Conservation (phyloP, 129 eudicot species). For the Gnaphalium uliginosum region DNA sequence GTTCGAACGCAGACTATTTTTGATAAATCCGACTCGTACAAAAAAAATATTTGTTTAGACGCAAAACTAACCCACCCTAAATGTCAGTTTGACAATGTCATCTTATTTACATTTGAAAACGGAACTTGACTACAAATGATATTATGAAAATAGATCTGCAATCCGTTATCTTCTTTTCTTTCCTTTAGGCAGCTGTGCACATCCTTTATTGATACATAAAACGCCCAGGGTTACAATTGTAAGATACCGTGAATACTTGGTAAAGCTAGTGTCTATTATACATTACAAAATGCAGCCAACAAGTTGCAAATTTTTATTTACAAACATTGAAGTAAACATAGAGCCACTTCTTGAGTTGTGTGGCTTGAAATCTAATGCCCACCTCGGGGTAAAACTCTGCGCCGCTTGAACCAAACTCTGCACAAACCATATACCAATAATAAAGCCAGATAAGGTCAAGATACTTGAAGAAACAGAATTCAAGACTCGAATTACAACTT, state of each 20-base stretch:
- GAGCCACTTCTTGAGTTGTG: constrained; percentile 30
- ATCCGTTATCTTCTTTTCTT: background rate
- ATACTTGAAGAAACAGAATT: background rate
- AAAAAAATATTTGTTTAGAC: background rate
- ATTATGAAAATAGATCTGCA: background rate
- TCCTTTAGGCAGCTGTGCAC: background rate
- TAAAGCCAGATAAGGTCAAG: constrained; percentile 12
- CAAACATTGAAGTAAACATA: constrained; percentile 7
- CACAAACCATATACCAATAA: constrained; percentile 16
- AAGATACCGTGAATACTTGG: background rate
- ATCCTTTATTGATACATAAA: constrained; percentile 4
- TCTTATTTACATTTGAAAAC: background rate
- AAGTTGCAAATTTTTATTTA: constrained; percentile 15
- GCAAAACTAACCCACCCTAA: background rate
- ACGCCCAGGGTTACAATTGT: background rate
- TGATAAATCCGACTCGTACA: background rate
- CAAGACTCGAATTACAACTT: background rate
- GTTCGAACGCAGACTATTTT: background rate
- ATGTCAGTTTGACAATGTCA: background rate
- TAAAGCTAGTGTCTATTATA: constrained; percentile 11
- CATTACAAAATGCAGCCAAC: constrained; percentile 2
- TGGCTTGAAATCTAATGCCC: constrained; percentile 10
- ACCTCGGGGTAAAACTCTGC: constrained; percentile 5
- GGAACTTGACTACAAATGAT: background rate
- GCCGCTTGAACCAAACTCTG: constrained; percentile 25